phyloP scores from a whole-genome alignment of 805 yeast species.

The Candida nanaspora region DNA sequence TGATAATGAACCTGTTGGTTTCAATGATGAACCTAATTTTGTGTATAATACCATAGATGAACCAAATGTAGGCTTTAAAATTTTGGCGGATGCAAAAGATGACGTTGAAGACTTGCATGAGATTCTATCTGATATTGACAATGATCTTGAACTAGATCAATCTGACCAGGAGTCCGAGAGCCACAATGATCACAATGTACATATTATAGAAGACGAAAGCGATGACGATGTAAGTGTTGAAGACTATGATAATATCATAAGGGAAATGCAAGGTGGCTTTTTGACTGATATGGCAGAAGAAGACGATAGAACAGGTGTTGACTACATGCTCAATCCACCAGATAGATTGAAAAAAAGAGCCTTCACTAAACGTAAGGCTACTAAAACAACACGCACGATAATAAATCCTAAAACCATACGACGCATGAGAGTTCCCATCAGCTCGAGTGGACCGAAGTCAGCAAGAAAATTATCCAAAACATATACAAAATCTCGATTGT shows the following conservation, averaged over 20 bases:
- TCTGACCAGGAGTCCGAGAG: no score
- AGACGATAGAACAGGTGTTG: constrained; percentile 17
- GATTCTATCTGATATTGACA: background rate
- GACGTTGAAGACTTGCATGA: background rate
- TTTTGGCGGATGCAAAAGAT: background rate
- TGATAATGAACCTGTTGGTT: constrained; percentile 3
- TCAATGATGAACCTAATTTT: background rate
- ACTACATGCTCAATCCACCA: constrained; percentile 16
- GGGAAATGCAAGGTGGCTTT: constrained; percentile 2
- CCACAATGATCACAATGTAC: background rate
- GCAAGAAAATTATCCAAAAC: no score
- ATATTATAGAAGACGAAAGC: background rate
- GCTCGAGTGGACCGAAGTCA: no score
- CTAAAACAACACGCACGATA: no score
- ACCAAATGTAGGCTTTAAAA: no score
- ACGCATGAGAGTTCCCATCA: no score
- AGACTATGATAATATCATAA: constrained; percentile 5
- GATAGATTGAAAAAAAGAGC: background rate
- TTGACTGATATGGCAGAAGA: constrained; percentile 19
- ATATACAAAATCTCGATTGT: no score
- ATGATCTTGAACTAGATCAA: no score
- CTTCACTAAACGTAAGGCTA: no score
- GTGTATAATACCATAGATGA: background rate
- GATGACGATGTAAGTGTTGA: constrained; percentile 3
- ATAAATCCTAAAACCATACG: no score